These are phyloP conservation scores for Russula vinacea DNA, from an alignment of 768 basidiomycete genomes.

Conservation along the genomic window DNA sequence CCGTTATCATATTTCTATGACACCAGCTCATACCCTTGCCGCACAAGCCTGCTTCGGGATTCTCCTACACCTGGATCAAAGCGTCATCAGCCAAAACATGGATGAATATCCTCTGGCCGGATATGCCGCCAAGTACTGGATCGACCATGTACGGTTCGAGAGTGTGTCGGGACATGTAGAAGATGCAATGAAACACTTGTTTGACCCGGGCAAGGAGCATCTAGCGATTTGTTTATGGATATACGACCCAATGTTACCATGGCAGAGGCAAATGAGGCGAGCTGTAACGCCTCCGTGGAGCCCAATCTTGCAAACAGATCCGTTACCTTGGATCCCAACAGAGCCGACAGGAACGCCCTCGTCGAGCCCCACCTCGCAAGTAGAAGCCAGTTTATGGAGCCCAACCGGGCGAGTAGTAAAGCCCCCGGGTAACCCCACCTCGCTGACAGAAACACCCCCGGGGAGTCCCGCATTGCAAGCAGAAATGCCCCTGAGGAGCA, in stretches of 20 bases:
- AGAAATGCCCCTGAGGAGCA: not conserved
- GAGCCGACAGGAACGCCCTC: too few relatives aligned
- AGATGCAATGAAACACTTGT: not conserved
- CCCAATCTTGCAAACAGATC: too few relatives aligned
- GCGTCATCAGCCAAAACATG: not conserved
- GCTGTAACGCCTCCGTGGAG: too few relatives aligned
- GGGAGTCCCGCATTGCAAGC: too few relatives aligned
- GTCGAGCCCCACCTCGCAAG: too few relatives aligned
- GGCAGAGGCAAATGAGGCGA: too few relatives aligned
- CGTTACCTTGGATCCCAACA: too few relatives aligned
- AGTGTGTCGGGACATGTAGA: not conserved
- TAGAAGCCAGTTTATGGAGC: too few relatives aligned
- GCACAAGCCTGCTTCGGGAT: not conserved
- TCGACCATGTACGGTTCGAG: not conserved
- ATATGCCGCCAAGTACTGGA: constrained; percentile 13
- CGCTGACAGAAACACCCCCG: too few relatives aligned
- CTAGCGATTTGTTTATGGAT: not conserved
- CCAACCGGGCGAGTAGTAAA: not conserved
- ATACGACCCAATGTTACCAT: not conserved
- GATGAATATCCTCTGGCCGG: not conserved
- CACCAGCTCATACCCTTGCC: not conserved
- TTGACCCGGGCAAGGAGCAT: not conserved
- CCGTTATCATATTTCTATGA: not conserved
- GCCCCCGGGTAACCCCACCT: too few relatives aligned
- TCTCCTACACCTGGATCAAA: not conserved